Base-by-base conservation (phyloP, 306 rosid species). In the Prunus mongolica region DNA sequence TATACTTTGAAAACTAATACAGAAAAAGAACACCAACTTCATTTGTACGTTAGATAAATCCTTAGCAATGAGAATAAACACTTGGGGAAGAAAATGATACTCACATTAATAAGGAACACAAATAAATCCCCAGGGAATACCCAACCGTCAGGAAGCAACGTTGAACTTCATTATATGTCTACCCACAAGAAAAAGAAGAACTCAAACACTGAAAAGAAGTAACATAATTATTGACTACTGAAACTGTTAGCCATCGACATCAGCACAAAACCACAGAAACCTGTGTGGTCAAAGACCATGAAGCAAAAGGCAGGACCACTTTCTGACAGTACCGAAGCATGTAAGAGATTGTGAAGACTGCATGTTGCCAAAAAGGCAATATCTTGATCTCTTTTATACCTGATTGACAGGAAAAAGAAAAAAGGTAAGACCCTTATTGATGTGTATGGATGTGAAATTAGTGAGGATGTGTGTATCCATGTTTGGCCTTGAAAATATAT, bases 151-250 rank as follows among this genome's bases (percentile, higher is more conserved):
- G 93, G 89, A 91, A 94, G 90, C 98, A 94, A 75, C 80, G 97
- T 78, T 94, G 98, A 79, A 94, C 91, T 84, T 94, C 97, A 83
- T 94, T 94, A 82, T 94, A 94, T 64, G 93, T 87, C 98, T 94
- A 94, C 75, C 81, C 72, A 82, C 78, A 73, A 54, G 70, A 34
- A 28, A 28, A 28, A 28, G 30, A 27, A 27, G 30, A 28, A 28
- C 30, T 28, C 30, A 28, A 28, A 28, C 30, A 28, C 3, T 28
- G 30, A 15, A 70, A 51, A 58, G 34, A 69, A 80, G 74, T 19
- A 64, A 45, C 44, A 76, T 51, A 65, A 67, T 28, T 49, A 51
- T 61, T 30, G 51, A 41, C 25, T 67, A 22, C 45, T n/a, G 18
- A 12, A 75, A 20, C 27, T 19, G 71, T 55, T 13, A 55, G 58